phyloP scores from a whole-genome alignment of 805 yeast genomes.

The Wickerhamiella brachini region DNA sequence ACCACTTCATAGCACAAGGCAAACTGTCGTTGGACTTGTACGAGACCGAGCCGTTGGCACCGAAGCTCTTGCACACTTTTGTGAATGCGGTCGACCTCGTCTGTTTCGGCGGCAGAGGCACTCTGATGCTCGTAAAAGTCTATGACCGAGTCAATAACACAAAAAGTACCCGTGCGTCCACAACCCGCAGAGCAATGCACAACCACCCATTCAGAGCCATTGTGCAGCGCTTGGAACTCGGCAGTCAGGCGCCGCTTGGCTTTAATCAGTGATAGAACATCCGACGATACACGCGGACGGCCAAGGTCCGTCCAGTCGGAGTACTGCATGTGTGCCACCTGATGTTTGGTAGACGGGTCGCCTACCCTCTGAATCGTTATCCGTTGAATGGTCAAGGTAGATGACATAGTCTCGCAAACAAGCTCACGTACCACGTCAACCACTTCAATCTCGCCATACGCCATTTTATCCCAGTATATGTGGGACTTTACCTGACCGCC shows the following conservation, averaged over 20 bases:
- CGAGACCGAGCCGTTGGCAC: conserved; percentile 70
- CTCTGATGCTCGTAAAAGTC: conserved; percentile 21
- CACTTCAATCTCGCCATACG: conserved; percentile 25
- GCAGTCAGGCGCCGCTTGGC: conserved; percentile 31
- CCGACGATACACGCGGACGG: conserved; percentile 43
- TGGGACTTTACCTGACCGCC: conserved; percentile 75
- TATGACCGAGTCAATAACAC: conserved; percentile 27
- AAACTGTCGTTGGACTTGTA: conserved; percentile 65
- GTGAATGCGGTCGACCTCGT: conserved; percentile 39
- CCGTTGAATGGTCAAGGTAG: conserved; percentile 26
- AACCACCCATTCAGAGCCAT: conserved; percentile 25
- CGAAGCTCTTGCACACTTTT: conserved; percentile 53
- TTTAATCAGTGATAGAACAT: conserved; percentile 42
- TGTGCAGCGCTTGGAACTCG: conserved; percentile 10
- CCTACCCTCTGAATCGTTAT: conserved; percentile 28
- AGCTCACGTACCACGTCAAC: conserved; percentile 11
- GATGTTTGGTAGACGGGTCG: conserved; percentile 23
- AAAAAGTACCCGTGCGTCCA: conserved; percentile 90
- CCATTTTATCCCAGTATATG: conserved; percentile 67
- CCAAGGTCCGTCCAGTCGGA: conserved; percentile 82
- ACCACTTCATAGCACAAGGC: conserved; percentile 57
- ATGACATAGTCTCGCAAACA: conserved; percentile 9
- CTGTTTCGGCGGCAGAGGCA: neutral
- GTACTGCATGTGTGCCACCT: conserved; percentile 61
- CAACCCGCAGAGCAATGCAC: conserved; percentile 97